Evolutionary conservation across 1,284 basidiomycete species (phyloP).

Genomic region (Paramarasmius palmivorus): DNA sequence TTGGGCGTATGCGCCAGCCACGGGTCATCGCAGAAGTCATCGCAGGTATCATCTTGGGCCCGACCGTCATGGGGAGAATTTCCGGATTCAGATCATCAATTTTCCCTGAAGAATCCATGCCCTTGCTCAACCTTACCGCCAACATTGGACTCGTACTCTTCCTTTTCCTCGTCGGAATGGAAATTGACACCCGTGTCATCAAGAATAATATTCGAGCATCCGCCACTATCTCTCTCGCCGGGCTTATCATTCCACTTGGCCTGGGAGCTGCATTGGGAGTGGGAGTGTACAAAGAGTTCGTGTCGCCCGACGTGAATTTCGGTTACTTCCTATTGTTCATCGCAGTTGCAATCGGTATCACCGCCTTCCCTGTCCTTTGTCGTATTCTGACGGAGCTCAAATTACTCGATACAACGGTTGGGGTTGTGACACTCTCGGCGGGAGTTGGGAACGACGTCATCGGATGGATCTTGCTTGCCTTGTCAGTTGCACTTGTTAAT

Average conservation of each 20-base stretch:
- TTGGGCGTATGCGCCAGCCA: slow-evolving; percentile 76
- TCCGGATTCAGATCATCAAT: slow-evolving; percentile 71
- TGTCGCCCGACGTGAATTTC: slow-evolving; percentile 64
- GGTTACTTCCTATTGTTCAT: slow-evolving; percentile 92
- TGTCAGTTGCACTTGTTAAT: slow-evolving; percentile 89
- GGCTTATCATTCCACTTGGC: slow-evolving; percentile 80
- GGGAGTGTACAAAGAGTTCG: slow-evolving; percentile 80
- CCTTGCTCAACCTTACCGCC: slow-evolving; percentile 79
- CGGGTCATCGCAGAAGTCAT: slow-evolving; percentile 89
- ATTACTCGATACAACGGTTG: slow-evolving; percentile 88
- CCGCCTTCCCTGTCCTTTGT: slow-evolving; percentile 92
- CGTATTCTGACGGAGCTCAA: slow-evolving; percentile 79
- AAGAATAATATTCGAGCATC: slow-evolving; percentile 57
- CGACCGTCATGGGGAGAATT: slow-evolving; percentile 76
- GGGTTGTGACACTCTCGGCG: slow-evolving; percentile 83
- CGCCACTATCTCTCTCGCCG: slow-evolving; percentile 57
- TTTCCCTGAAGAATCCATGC: slow-evolving; percentile 74
- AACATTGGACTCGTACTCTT: slow-evolving; percentile 90
- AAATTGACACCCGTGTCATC: slow-evolving; percentile 80
- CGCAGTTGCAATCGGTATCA: slow-evolving; percentile 88
- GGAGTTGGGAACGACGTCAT: slow-evolving; percentile 88
- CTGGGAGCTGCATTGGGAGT: slow-evolving; percentile 84
- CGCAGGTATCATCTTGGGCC: slow-evolving; percentile 79
- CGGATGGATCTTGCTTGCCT: slow-evolving; percentile 78
- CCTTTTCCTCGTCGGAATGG: slow-evolving; percentile 88